Base-by-base conservation (phyloP, 225 moss, liverwort and hornwort species). In the Bryum argenteum region DNA sequence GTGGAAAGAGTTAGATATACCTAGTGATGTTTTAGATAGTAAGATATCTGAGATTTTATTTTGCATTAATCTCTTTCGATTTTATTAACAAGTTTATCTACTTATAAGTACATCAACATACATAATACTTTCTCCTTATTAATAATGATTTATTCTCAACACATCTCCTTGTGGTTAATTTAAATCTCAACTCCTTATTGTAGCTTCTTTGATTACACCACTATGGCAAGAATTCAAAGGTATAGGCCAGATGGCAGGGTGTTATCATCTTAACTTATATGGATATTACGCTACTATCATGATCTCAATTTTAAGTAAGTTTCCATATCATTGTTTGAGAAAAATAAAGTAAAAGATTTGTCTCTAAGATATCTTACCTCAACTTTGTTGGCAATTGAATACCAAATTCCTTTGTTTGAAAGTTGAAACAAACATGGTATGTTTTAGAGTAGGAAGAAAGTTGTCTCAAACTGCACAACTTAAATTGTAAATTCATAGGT, bases 231-330 rank as follows among this genome's bases (percentile, higher is more conserved):
- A 73, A 37, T 62, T 83, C 19, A 82, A 82, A 38, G 70, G 72
- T 23, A n/a, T 78, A 21, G 71, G 79, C 61, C 72, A 85, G 69
- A 63, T 72, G 18, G 11, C 28, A 58, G 82, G 88, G 63, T 74
- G 80, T 3, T 88, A 88, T 68, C 85, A 82, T 11, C 70, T 88
- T 18, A 22, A 73, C 57, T 14, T 18, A 8, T 63, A 70, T 47
- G 82, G 80, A 12, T 88, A 85, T 42, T 88, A 85, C 80, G 84
- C 88, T 41, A 70, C 78, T 62, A 69, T 88, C 17, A 85, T 88
- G 71, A 82, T 77, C 41, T 58, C 82, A 4, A 75, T 75, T 54
- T 18, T 81, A 37, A 73, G 87, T 87, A 71, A 7, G 4, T 18
- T 1, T 0, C 0, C 0, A 4, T 40, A 1, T 19, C 0, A 2